Base-by-base conservation (phyloP, 2,329 filamentous ascomycete species). In the Phialophora verrucosa region DNA sequence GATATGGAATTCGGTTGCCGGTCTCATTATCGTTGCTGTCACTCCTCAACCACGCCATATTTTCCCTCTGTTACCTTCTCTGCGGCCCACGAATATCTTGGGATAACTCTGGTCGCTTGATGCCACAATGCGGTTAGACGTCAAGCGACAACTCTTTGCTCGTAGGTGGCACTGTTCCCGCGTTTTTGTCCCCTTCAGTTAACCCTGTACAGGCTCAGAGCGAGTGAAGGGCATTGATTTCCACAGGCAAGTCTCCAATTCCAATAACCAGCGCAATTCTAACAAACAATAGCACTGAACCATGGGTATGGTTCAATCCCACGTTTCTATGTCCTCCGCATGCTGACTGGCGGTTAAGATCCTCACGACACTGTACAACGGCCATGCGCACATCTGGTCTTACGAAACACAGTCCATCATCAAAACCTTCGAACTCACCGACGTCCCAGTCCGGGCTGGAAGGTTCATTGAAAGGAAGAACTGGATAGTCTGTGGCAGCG, bases 301-400 rank as follows among this genome's bases (percentile, higher is more conserved):
- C 93, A 88, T 97, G 94, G 92, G 91, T 93, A 80, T 78, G 20
- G 25, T 81, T 73, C 55, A 20, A 51, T 51, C 38, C 20, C 27
- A 56, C 53, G n/a, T 14, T 32, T 44, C 5, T 55, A 51, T 44
- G 62, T 62, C 44, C 68, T 70, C 50, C 74, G 77, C 69, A 77
- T 62, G n/a, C n/a, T 57, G 58, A 23, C 12, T 76, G 82, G 68
- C 63, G 51, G 23, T 10, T 27, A 68, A 70, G 87, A 89, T 90
- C 70, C 87, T 98, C 76, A 97, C 94, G 35, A 98, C 95, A 27
- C 84, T 99, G 71, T 99, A 99, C 82, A 97, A 92, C 83, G 93
- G 95, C 79, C 94, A 98, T 84, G 95, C 96, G 78, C 96, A 98
- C 83, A 98, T 99, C 78, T 98, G 95, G 93, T 97, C 94, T 38